Base-by-base conservation (phyloP, 257 asterid species). In the Coffea eugenioides region DNA sequence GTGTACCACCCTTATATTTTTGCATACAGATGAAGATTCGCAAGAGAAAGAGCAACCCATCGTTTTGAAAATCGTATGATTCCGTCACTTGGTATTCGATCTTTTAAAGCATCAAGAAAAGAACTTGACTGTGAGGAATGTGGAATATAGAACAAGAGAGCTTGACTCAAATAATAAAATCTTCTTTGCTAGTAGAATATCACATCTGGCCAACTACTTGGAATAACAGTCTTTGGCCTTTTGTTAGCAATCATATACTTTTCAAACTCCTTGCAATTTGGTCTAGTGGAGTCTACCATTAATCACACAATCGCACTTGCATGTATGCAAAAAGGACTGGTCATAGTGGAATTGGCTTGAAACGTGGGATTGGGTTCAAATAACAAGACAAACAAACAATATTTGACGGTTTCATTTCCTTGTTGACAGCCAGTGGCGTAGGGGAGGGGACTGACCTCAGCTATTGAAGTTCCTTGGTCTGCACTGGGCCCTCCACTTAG, bases 21-120 rank as follows among this genome's bases (percentile, higher is more conserved):
- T 86, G 76, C 72, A 51, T 70, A 64, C 48, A 39, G 79, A 56
- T 65, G 84, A 31, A 16, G 74, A 43, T 57, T 61, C 82, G 81
- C 79, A 83, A 73, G 87, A 86, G 48, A 85, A 79, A 72, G 56
- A 75, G 77, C 88, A 84, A 2, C 88, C 88, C 90, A 89, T 87
- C 66, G n/a, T 36, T 56, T 66, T 45, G 73, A 39, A 69, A 69
- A 15, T n/a, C 36, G 27, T 62, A 18, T n/a, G 66, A 3, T 48
- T 48, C 12, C 12, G 0, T 48, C 52, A 8, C 52, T 48, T 48
- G 12, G 52, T 48, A 9, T 48, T 48, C 12, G 12, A 48, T 48
- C 13, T 48, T 48, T 48, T 7, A 8, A 48, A 48, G 52, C 12
- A 48, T 48, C 13, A 48, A 8, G 52, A 8, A 48, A 48, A 11